Evolutionary conservation across 176 grass and related monocot genomes (phyloP), one percentile per base, ranked within the genome.

Genomic region (Ananas comosus): DNA sequence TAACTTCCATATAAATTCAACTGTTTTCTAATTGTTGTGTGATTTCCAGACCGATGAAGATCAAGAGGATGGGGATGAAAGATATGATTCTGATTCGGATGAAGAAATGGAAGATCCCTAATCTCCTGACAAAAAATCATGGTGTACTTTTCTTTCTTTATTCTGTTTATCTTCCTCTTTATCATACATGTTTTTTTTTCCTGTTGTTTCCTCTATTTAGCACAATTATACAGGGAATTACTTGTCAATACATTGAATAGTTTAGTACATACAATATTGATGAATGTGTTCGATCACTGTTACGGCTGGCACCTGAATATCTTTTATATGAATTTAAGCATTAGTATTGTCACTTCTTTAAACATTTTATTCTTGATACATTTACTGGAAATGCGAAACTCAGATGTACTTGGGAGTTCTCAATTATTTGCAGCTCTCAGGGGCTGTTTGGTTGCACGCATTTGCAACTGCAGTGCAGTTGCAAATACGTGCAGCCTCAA

Each of bases 41-140:
- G 64, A 67, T 67, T 9, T 67, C 9, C 64, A 67, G 64, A 13
- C 16, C 14, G 29, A 67, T 67, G 64, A 67, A 33, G 27, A 48
- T 67, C 64, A 67, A 67, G 4, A 18, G 29, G 64, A 67, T 67
- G 64, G 12, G 48, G 29, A 67, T 49, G 64, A 49, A 67, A 67
- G 64, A 33, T 67, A 19, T 10, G 27, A 47, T 49, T 12, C 64
- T 49, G 25, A 67, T 67, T 67, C 64, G 9, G 29, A 67, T 67
- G 29, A 47, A 47, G 64, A 67, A 67, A 67, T 48, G 64, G 64
- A 67, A 16, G 64, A 33, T 10, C 14, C 64, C 13, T 67, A 25
- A 29, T 29, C 64, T 17, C 27, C 9, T 10, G 13, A 13, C 42
- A 10, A 67, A 16, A 48, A 13, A 67, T 67, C 64, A 48, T 11